Conservation (phyloP, 164 flowering plant genomes). For the Magnolia kwangsiensis region DNA sequence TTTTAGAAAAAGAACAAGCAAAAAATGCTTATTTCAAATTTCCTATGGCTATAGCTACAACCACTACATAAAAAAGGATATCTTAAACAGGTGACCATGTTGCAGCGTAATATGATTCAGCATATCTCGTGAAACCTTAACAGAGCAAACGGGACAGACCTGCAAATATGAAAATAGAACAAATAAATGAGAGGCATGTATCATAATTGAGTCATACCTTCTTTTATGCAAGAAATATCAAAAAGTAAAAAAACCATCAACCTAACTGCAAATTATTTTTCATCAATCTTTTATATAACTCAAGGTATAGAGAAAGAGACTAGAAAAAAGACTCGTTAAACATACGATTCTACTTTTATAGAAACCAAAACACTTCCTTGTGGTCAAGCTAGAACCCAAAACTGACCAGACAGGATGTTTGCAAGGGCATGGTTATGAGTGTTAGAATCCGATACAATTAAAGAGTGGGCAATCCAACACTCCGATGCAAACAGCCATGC, state of each 20-base stretch:
- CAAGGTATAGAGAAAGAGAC: not conserved
- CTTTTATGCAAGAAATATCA: not conserved
- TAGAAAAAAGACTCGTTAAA: not conserved
- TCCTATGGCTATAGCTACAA: not conserved
- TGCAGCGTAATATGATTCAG: slow-evolving; percentile 76
- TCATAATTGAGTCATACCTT: slow-evolving; percentile 1
- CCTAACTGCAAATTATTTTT: not conserved
- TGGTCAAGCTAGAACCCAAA: not conserved
- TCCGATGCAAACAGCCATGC: not conserved
- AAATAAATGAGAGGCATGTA: not conserved
- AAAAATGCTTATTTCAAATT: not conserved
- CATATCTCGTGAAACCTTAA: slow-evolving; percentile 76
- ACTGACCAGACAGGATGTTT: too few relatives aligned
- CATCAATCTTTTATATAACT: not conserved
- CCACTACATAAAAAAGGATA: slow-evolving; percentile 47
- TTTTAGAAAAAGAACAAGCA: not conserved
- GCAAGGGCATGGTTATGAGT: too few relatives aligned
- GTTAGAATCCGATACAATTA: too few relatives aligned
- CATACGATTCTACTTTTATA: not conserved
- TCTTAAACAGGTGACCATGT: slow-evolving; percentile 80
- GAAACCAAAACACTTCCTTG: not conserved
- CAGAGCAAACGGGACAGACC: slow-evolving; percentile 85
- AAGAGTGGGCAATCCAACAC: too few relatives aligned
- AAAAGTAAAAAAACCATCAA: not conserved
- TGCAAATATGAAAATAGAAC: slow-evolving; percentile 29